Evolutionary conservation across 768 basidiomycete genomes (phyloP), one percentile per base, ranked within the genome.

Genomic region (Neoboletus subvelutipes): DNA sequence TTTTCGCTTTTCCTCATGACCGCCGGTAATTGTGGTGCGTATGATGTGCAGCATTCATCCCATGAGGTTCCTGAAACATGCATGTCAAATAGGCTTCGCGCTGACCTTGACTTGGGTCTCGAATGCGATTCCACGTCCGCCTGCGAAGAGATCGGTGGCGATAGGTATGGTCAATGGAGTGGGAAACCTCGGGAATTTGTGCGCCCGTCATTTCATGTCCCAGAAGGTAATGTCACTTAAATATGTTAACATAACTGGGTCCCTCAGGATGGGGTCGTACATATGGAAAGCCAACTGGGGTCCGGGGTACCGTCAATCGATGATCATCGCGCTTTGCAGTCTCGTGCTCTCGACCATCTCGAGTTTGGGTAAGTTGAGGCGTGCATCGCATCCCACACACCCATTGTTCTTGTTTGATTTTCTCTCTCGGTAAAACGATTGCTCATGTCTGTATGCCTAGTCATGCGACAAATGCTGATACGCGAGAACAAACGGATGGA

Each of bases 1-100:
- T 73, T 86, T 28, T 76, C 83, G 1, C 73, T 87, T 67, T 87
- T 86, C 69, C 71, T 87, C n/a, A 85, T 88, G 83, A 79, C 85
- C 0, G 64, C 70, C 50, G 82, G 83, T 22, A 81, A 79, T 61
- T 69, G 70, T 17, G 78, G 79, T 74, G 31, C 31, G 71, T 59
- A 20, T n/a, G 5, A 24, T n/a, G 29, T 8, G 4, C 13, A 8
- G 26, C 12, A 42, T 12, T 17, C 9, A 3, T n/a, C 15, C 11
- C 28, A 40, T 24, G 4, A 50, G 26, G 17, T 13, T 6, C 31
- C 22, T 36, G n/a, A 52, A 46, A 4, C 33, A 1, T 18, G 6
- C n/a, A n/a, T n/a, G n/a, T 41, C 40, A 18, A 31, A 28, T 49
- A 77, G 80, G 80, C 5, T 77, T 73, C 45, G 73, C 77, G 2